phyloP scores from a whole-genome alignment of 208 protist genomes.

The Trypanosoma mega region DNA sequence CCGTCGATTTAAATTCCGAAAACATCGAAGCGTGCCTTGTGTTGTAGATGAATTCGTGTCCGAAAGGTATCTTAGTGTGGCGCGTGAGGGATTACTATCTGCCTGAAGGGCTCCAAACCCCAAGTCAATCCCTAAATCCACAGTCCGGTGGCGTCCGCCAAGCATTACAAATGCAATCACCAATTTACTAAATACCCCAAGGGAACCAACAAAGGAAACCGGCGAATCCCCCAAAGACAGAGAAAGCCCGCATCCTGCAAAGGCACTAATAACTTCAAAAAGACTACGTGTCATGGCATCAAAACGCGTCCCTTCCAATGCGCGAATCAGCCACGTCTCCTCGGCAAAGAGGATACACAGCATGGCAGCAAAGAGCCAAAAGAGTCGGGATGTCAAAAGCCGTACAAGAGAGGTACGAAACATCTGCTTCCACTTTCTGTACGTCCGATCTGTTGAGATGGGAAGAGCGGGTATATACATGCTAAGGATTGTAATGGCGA shows the following conservation, averaged over 20 bases:
- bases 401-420: slow-evolving; percentile 63
- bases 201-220: slow-evolving; percentile 57
- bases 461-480: slow-evolving; percentile 81
- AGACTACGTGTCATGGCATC: slow-evolving; percentile 72
- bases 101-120: slow-evolving; percentile 49
- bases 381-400: slow-evolving; percentile 71
- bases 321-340: slow-evolving; percentile 30
- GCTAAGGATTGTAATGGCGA: slow-evolving; percentile 67
- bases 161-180: slow-evolving; percentile 63
- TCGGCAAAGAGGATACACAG: slow-evolving; percentile 57
- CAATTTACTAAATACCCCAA: slow-evolving; percentile 46
- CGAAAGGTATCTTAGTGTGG: too few relatives aligned
- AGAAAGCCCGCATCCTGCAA: slow-evolving; percentile 67
- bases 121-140: slow-evolving; percentile 79
- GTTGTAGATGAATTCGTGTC: too few relatives aligned
- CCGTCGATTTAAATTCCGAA: too few relatives aligned
- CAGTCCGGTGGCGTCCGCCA: slow-evolving; percentile 72
- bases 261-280: slow-evolving; percentile 80
- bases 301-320: slow-evolving; percentile 40
- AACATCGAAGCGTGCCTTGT: background rate
- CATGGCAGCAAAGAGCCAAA: slow-evolving; percentile 72
- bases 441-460: slow-evolving; percentile 72
- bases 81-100: slow-evolving; percentile 10
- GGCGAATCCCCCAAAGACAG: slow-evolving; percentile 31
- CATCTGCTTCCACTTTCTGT: slow-evolving; percentile 73